Evolutionary conservation across 768 basidiomycete genomes (phyloP).

Genomic region (Erythrobasidium yunnanense): DNA sequence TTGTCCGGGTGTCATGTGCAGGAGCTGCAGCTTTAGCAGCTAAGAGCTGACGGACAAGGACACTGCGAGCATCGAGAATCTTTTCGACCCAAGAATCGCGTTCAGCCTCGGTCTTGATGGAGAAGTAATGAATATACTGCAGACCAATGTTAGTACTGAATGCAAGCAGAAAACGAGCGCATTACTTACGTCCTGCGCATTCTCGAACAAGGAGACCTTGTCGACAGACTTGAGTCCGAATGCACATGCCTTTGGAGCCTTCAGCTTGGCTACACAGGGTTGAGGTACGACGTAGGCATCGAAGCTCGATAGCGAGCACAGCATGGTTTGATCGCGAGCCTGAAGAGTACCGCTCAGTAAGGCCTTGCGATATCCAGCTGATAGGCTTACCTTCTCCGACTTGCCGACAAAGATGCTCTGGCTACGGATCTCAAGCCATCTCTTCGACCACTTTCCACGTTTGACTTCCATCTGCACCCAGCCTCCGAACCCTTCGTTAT

Average conservation of each 20-base stretch:
- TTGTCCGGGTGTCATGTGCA: neutral
- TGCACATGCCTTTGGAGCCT: conserved; percentile 70
- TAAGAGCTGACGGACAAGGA: conserved; percentile 44
- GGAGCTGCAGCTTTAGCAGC: neutral
- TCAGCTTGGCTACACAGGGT: conserved; percentile 45
- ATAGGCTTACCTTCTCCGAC: conserved; percentile 58
- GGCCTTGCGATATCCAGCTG: conserved; percentile 13
- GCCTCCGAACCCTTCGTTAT: conserved; percentile 1
- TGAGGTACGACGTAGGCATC: conserved; percentile 75
- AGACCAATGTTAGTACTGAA: no score
- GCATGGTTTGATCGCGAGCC: conserved; percentile 54
- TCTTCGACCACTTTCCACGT: conserved; percentile 88
- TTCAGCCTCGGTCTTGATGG: conserved; percentile 56
- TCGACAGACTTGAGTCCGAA: conserved; percentile 85
- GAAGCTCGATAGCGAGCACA: conserved; percentile 80
- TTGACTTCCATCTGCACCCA: conserved; percentile 47
- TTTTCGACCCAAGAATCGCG: conserved; percentile 68
- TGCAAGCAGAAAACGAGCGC: neutral
- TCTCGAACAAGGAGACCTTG: conserved; percentile 73
- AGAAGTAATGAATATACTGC: conserved; percentile 80
- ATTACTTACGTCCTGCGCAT: conserved; percentile 43
- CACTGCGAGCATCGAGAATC: conserved; percentile 63
- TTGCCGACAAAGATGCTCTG: conserved; percentile 79
- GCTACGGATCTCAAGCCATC: conserved; percentile 76
- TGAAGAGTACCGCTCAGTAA: neutral